Evolutionary conservation across 2,329 filamentous ascomycete genomes (phyloP).

Genomic region (Chrysoporthe austroafricana): DNA sequence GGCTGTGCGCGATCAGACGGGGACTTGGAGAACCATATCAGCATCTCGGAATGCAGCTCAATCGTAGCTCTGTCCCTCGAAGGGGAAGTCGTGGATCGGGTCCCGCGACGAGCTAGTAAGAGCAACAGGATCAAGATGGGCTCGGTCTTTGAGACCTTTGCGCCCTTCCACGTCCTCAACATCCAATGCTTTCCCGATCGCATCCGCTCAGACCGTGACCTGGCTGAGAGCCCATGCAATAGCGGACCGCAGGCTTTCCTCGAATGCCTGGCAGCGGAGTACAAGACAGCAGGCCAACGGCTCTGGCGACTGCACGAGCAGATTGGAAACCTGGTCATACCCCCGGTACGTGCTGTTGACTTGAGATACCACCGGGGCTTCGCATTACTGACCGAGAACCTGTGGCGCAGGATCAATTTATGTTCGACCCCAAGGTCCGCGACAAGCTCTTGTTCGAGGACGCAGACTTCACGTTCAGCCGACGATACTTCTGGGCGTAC

Average conservation of each 20-base stretch:
- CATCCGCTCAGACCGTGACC: slow-evolving; percentile 57
- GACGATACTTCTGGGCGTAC: slow-evolving; percentile 66
- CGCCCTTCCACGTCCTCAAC: slow-evolving; percentile 62
- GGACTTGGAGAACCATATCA: slow-evolving; percentile 53
- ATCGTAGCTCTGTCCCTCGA: slow-evolving; percentile 61
- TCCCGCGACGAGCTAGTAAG: slow-evolving; percentile 53
- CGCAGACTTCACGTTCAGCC: slow-evolving; percentile 62
- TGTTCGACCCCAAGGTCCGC: slow-evolving; percentile 59
- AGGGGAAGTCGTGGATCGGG: slow-evolving; percentile 53
- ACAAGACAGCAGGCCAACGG: slow-evolving; percentile 61
- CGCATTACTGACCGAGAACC: neutral
- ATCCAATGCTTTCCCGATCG: slow-evolving; percentile 65
- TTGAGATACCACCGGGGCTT: neutral
- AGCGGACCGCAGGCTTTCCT: slow-evolving; percentile 67
- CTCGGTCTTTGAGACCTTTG: slow-evolving; percentile 60
- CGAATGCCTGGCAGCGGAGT: slow-evolving; percentile 61
- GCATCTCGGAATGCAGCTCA: slow-evolving; percentile 62
- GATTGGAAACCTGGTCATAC: slow-evolving; percentile 63
- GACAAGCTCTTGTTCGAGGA: slow-evolving; percentile 66
- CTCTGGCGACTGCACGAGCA: slow-evolving; percentile 60
- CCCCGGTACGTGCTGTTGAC: slow-evolving; percentile 45
- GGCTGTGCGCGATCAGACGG: slow-evolving; percentile 50
- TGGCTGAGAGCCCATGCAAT: slow-evolving; percentile 55
- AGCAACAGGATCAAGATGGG: slow-evolving; percentile 52
- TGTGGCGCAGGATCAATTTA: slow-evolving; percentile 50